Conservation (phyloP, 768 basidiomycete genomes). For the Panaeolus papilionaceus region DNA sequence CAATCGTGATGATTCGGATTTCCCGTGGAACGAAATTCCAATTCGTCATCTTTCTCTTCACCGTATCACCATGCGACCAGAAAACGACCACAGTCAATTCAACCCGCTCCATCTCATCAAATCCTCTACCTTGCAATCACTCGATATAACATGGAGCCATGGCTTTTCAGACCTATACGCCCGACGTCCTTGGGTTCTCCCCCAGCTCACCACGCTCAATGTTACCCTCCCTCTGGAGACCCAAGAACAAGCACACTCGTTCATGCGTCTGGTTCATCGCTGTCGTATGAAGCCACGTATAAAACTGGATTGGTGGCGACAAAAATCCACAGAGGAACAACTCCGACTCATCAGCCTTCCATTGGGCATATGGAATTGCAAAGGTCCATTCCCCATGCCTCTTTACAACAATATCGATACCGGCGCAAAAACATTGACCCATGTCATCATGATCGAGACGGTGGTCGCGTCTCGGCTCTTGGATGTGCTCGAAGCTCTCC, state of each 20-base stretch:
- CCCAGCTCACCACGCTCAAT: conserved; percentile 25
- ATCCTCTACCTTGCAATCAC: conserved; percentile 19
- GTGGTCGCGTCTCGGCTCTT: conserved; percentile 26
- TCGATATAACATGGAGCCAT: conserved; percentile 27
- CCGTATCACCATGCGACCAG: conserved; percentile 16
- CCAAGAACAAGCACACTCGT: conserved; percentile 34
- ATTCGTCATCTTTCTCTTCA: conserved; percentile 25
- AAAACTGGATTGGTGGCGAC: conserved; percentile 29
- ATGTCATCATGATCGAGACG: conserved; percentile 31
- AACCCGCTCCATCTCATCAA: conserved; percentile 29
- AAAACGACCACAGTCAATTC: conserved; percentile 16
- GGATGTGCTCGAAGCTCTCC: conserved; percentile 30
- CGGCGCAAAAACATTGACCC: conserved; percentile 22
- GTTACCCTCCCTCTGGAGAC: conserved; percentile 33
- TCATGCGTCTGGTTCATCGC: conserved; percentile 28
- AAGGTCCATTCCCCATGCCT: conserved; percentile 34
- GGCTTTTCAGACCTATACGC: conserved; percentile 21
- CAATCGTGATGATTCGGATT: neutral
- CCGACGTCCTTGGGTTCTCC: conserved; percentile 20
- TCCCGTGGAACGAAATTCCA: conserved; percentile 13
- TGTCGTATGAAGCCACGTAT: conserved; percentile 28
- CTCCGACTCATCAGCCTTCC: conserved; percentile 29
- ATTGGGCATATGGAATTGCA: conserved; percentile 33
- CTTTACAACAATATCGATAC: conserved; percentile 18
- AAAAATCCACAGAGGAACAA: conserved; percentile 35